Conservation (phyloP, 2,329 filamentous ascomycete genomes). For the Verticillium tricorpus region DNA sequence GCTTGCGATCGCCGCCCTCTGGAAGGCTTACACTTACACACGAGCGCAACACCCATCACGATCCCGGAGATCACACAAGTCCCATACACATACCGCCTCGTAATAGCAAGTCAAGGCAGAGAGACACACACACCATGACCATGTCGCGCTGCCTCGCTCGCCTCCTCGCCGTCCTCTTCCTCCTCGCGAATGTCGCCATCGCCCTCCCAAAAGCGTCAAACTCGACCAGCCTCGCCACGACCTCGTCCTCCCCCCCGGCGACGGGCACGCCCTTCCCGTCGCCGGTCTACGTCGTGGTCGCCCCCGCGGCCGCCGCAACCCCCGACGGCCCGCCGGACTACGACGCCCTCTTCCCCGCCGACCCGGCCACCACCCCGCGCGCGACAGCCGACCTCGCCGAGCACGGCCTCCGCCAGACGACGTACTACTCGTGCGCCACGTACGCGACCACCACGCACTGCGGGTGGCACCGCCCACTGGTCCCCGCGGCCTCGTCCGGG, state of each 20-base stretch:
- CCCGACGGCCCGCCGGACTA: slow-evolving; percentile 10
- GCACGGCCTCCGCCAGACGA: slow-evolving; percentile 11
- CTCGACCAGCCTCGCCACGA: neutral
- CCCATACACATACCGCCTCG: neutral
- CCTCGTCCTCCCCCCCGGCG: neutral
- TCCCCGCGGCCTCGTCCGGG: slow-evolving; percentile 6
- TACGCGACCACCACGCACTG: slow-evolving; percentile 8
- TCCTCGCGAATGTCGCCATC: slow-evolving; percentile 1
- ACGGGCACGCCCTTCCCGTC: neutral
- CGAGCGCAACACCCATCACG: neutral
- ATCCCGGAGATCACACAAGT: neutral
- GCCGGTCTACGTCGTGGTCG: neutral
- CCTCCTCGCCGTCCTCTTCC: slow-evolving; percentile 1
- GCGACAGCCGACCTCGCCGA: slow-evolving; percentile 12
- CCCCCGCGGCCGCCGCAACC: neutral
- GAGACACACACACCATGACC: neutral
- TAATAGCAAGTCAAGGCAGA: neutral
- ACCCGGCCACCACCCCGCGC: slow-evolving; percentile 10
- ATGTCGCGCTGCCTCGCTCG: neutral
- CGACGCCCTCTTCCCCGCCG: slow-evolving; percentile 11
- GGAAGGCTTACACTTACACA: neutral
- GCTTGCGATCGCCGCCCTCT: too few species aligned
- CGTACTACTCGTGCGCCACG: slow-evolving; percentile 12
- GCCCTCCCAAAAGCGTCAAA: slow-evolving; percentile 6
- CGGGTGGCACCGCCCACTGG: slow-evolving; percentile 13